A percentile compares a stretch with the other conserved stretches of the same genome.
Evolutionary conservation across 805 yeast genomes (phyloP).

Genomic region (Clavispora santaluciae): DNA sequence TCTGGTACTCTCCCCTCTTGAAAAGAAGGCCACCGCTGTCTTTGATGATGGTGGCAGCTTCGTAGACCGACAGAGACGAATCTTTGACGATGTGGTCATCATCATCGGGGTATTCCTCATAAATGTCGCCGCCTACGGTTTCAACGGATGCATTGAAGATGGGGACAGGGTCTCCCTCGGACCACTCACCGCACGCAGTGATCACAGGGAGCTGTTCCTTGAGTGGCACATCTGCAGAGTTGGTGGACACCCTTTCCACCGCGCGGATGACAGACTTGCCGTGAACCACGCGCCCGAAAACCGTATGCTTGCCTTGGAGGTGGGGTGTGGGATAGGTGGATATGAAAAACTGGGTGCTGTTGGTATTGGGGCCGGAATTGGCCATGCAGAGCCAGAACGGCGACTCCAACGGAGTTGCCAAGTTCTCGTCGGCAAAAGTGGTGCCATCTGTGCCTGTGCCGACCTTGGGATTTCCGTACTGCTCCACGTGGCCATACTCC

Average conservation of each 20-base stretch:
- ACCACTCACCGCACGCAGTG: conserved; percentile 61
- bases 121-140: conserved; percentile 61
- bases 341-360: conserved; percentile 68
- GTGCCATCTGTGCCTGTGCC: conserved; percentile 34
- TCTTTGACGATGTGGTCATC: conserved; percentile 55
- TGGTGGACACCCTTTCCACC: conserved; percentile 46
- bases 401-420: conserved; percentile 36
- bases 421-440: conserved; percentile 49
- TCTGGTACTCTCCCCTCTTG: conserved; percentile 44
- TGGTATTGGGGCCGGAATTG: conserved; percentile 46
- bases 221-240: conserved; percentile 39
- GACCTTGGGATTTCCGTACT: conserved; percentile 21
- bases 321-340: conserved; percentile 69
- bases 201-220: conserved; percentile 43
- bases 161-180: conserved; percentile 47
- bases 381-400: conserved; percentile 63
- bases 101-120: conserved; percentile 77
- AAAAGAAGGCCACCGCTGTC: conserved; percentile 61
- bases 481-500: conserved; percentile 30
- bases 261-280: conserved; percentile 70
- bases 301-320: conserved; percentile 67
- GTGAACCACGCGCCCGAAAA: conserved; percentile 65
- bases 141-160: conserved; percentile 59
- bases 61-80: conserved; percentile 47
- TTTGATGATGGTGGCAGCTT: conserved; percentile 53